A percentile compares a stretch with the other conserved stretches of the same genome.
These are phyloP conservation scores for Penicillium diatomitis DNA, from an alignment of 495 filamentous ascomycete genomes.

Conservation along the genomic window DNA sequence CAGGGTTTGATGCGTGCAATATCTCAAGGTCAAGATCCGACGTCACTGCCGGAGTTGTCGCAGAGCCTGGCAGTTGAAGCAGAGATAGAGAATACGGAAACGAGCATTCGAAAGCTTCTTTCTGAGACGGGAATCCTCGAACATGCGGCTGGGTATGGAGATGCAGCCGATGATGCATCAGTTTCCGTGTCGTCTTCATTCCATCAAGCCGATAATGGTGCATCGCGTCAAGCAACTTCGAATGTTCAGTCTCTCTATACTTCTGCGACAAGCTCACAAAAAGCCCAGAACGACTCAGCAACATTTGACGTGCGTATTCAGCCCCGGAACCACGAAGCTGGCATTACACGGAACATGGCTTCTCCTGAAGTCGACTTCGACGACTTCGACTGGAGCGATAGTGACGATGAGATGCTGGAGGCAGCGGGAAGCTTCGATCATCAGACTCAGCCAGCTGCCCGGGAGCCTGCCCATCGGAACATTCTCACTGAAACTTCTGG, in stretches of 20 bases:
- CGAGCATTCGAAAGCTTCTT: conserved; percentile 24
- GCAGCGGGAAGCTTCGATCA: conserved; percentile 48
- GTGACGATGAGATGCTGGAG: conserved; percentile 64
- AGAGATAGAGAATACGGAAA: conserved; percentile 26
- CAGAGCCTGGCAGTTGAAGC: conserved; percentile 26
- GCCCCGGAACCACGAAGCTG: conserved; percentile 18
- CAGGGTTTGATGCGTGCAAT: conserved; percentile 25
- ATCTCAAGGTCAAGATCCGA: conserved; percentile 27
- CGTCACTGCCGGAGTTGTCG: conserved; percentile 25
- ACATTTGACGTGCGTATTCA: not conserved
- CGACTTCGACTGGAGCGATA: conserved; percentile 55
- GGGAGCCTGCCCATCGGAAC: conserved; percentile 24
- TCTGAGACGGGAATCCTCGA: conserved; percentile 13
- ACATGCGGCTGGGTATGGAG: not conserved
- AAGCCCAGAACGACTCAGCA: not conserved
- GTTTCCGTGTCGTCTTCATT: not conserved
- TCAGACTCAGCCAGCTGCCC: conserved; percentile 19
- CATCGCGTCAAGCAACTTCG: not conserved
- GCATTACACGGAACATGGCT: conserved; percentile 42
- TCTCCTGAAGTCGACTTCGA: conserved; percentile 34
- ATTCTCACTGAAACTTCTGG: conserved; percentile 49
- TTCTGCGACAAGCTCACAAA: conserved; percentile 3
- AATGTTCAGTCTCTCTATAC: conserved; percentile 1
- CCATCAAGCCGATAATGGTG: not conserved
- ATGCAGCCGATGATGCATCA: not conserved